Base-by-base conservation (phyloP, 1,284 basidiomycete species). In the Filobasidium uniguttulatum region DNA sequence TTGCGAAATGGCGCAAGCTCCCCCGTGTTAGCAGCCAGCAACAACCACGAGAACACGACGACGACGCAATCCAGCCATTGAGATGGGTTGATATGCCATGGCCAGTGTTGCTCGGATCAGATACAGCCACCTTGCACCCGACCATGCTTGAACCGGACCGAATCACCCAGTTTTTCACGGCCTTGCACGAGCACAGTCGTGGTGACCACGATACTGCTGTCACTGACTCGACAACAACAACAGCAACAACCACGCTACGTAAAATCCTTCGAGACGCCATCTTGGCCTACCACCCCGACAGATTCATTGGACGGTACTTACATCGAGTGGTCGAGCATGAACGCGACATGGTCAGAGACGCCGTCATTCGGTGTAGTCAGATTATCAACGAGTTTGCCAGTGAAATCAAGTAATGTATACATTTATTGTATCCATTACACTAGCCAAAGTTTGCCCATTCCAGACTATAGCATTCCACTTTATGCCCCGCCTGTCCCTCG, bases 371-470 rank as follows among this genome's bases (percentile, higher is more conserved):
- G 6, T 41, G 44, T 0, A 55, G 54, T 44, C 46, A 48, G 31
- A 47, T 49, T 15, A 46, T 55, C 29, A 55, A 55, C 26, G 54
- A 55, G 35, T 23, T 55, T 19, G 49, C 46, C 3, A 43, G 43
- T 28, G 54, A 49, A 17, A 45, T 33, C 33, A 53, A 49, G 33
- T 3, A 34, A 3, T 15, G 33, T 34, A 34, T 19, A 34, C 5
- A 28, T 28, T 28, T 35, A 41, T n/a, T n/a, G n/a, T n/a, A n/a
- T n/a, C n/a, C n/a, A n/a, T n/a, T n/a, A 9, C 20, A 22, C 25
- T 33, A 90, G 58, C 87, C 88, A 63, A 90, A 93, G 26, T 85
- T 85, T 33, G 86, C 85, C 88, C 88, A 93, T 67, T 91, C 87
- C 54, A 93, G 76, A 52, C 83, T 85, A 53, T 84, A 78, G 71